Conservation (phyloP, 1,284 basidiomycete species). For the Trametes polyzona region DNA sequence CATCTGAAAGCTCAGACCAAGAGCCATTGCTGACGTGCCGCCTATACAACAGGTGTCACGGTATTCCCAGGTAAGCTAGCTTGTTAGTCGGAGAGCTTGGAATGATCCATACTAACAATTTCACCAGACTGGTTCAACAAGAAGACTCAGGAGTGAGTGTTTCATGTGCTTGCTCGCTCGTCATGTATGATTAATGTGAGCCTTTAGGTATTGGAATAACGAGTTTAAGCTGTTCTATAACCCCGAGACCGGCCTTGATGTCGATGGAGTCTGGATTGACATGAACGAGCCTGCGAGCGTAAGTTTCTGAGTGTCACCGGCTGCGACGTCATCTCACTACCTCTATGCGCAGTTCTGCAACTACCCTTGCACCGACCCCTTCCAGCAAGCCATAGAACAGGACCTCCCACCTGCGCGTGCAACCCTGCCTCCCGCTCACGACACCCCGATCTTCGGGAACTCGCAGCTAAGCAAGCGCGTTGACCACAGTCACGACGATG, state of each 20-base stretch:
- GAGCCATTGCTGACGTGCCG: too few relatives aligned
- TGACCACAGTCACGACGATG: constrained; percentile 37
- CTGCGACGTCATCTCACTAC: neutral
- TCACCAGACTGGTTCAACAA: constrained; percentile 66
- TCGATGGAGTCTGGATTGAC: constrained; percentile 74
- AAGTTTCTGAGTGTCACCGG: neutral
- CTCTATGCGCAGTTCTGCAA: constrained; percentile 53
- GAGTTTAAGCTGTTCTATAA: constrained; percentile 68
- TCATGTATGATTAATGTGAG: neutral
- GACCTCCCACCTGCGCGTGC: constrained; percentile 57
- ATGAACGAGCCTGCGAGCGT: constrained; percentile 76
- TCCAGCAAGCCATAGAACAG: constrained; percentile 53
- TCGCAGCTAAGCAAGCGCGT: constrained; percentile 37
- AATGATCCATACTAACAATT: constrained; percentile 23
- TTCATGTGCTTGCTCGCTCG: accelerated
- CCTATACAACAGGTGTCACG: constrained; percentile 55
- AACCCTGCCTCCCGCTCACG: constrained; percentile 51
- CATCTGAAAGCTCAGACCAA: too few relatives aligned
- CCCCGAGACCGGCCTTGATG: constrained; percentile 58
- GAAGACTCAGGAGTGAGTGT: constrained; percentile 48
- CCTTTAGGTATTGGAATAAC: constrained; percentile 59
- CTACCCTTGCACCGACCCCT: constrained; percentile 60
- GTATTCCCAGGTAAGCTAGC: constrained; percentile 55
- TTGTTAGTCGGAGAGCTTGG: neutral
- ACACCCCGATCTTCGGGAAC: constrained; percentile 55